Evolutionary conservation across 1,139 yeast genomes (phyloP).

Genomic region (Protomyces macrosporus): DNA sequence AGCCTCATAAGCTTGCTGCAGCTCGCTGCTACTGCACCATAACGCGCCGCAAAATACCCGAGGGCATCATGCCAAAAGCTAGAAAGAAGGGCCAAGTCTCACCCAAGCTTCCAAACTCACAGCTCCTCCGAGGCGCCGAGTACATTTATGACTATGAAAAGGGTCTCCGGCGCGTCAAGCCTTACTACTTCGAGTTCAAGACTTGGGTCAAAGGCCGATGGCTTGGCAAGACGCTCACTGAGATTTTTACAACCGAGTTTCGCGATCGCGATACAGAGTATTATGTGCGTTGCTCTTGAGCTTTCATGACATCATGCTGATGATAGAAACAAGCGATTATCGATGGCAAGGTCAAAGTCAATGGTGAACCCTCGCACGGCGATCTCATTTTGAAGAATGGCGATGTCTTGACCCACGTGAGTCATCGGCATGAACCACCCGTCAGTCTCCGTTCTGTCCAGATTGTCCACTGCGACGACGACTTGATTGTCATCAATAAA

Average conservation of each 20-base stretch:
- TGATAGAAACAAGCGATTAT: constrained; percentile 51
- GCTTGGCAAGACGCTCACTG: constrained; percentile 74
- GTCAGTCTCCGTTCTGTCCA: constrained; percentile 66
- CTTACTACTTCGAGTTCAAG: constrained; percentile 81
- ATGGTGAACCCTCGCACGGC: constrained; percentile 56
- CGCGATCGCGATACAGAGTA: constrained; percentile 69
- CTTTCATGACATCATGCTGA: constrained; percentile 20
- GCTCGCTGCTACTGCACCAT: neutral
- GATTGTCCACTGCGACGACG: constrained; percentile 73
- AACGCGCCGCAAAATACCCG: neutral
- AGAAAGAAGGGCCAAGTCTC: constrained; percentile 6
- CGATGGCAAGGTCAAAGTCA: constrained; percentile 67
- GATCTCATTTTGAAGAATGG: constrained; percentile 74
- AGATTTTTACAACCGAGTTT: constrained; percentile 77
- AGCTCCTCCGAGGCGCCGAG: constrained; percentile 36
- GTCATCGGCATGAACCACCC: constrained; percentile 89
- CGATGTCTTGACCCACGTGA: constrained; percentile 72
- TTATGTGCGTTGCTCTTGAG: constrained; percentile 42
- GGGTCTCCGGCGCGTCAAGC: constrained; percentile 62
- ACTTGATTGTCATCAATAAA: constrained; percentile 78
- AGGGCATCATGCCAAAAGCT: constrained; percentile 15
- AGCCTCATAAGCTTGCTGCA: neutral
- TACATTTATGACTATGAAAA: constrained; percentile 39
- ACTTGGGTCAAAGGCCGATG: constrained; percentile 90
- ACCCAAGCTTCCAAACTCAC: constrained; percentile 18